Base-by-base conservation (phyloP, 2,329 filamentous ascomycete genomes). In the Phaeophleospora eucalypticola region DNA sequence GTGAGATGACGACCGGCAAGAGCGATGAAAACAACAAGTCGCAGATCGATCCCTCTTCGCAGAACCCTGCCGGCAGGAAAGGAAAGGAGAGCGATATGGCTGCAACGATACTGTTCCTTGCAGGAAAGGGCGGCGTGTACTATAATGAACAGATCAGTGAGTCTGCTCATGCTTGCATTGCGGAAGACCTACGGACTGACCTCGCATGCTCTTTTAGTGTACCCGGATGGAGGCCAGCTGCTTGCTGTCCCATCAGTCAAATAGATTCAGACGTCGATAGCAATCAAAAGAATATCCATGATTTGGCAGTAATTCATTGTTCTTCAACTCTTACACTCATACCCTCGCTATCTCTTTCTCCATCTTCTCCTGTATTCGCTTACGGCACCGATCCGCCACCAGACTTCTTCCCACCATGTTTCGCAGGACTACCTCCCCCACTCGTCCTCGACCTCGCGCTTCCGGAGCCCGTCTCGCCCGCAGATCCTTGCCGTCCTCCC, bases 21-120 rank as follows among this genome's bases (percentile, higher is more conserved):
- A 73, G 71, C 2, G 68, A 65, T 14, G 68, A 73, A 15, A 66
- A 72, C 34, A 74, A 76, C 58, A 76, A 76, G 62, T 71, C 66
- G 17, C 60, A 65, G 18, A 64, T 77, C 33, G 62, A 71, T 36
- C 66, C 62, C 45, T 54, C 64, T 35, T 61, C 68, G 47, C 65
- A 65, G 10, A 76, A 76, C 48, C 74, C 74, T 7, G 68, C 71
- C 20, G 71, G 66, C 12, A 59, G 68, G 21, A 58, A 63, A 37
- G 74, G 73, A 3, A 57, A 68, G 16, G 74, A 79, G 33, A 68
- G 64, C 10, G 75, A 78, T 51, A 77, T 77, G 71, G 75, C 71
- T 4, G 73, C 72, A 2, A 74, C 72, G 3, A 69, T 77, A 4
- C 58, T 79, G 39, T 72, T 78, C 52, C 60, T 79, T 34, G 75